Evolutionary conservation across 257 asterid species (phyloP), one percentile per base, ranked within the genome.

Genomic region (Capsicum rhomboideum): DNA sequence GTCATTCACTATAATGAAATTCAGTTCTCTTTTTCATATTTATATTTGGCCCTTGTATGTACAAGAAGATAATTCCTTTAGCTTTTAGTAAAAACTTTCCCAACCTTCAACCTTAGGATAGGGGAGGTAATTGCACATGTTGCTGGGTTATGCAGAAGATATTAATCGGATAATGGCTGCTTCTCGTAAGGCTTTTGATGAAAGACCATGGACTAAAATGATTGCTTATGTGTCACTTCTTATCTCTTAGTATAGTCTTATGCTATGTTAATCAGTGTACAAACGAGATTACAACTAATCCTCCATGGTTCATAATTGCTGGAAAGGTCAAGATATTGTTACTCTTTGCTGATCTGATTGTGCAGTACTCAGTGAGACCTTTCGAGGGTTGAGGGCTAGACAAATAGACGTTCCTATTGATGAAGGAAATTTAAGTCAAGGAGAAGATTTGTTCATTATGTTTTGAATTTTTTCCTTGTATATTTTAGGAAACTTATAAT

Each of bases 151-250:
- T 85, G 92, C 90, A 23, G 98, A 93, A 84, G 98, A 95, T 83
- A 29, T 93, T 81, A 87, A 93, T 63, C 89, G 95, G 82, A 98
- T 97, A 20, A 97, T 95, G 59, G 89, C 93, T 82, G 91, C 96
- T 75, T 98, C 98, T n/a, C 95, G 98, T 13, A 92, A 91, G 88
- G 97, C 98, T 26, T 95, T 95, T 88, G 98, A 93, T 37, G 95
- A 91, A 80, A 97, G 97, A 56, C 95, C 98, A 9, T 95, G 98
- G 98, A 98, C 98, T 44, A 92, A 69, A 85, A 87, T 93, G 98
- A 86, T 95, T 82, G 98, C 98, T 75, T 93, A 93, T 92, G 97
- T 95, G 91, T 88, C 42, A 56, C 42, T 63, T 52, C 55, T 37
- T 58, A 54, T 61, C 82, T 63, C 52, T 40, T 40, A 26, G 37